These are phyloP conservation scores for Monoraphidium neglectum DNA, from an alignment of 139 green algal species.

Conservation along the genomic window DNA sequence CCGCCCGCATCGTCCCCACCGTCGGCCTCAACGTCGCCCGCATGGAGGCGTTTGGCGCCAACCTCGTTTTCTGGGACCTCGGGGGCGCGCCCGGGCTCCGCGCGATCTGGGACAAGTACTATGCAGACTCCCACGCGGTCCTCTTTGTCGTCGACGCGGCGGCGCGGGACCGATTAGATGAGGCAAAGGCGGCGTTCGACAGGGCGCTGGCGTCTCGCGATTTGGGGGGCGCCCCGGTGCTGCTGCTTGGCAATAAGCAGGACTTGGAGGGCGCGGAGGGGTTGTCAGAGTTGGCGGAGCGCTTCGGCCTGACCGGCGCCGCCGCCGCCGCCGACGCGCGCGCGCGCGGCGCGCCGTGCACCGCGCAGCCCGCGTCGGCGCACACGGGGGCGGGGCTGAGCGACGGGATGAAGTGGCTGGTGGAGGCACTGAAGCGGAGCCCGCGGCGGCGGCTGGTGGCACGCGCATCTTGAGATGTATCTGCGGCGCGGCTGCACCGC, in stretches of 20 bases:
- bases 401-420: constrained; percentile 86
- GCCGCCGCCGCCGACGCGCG: constrained; percentile 9
- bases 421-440: constrained; percentile 72
- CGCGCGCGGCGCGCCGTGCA: constrained; percentile 40
- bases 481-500: too few species aligned
- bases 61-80: constrained; percentile 94
- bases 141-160: constrained; percentile 89
- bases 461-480: too few species aligned
- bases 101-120: constrained; percentile 98
- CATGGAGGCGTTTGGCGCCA: constrained; percentile 59
- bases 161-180: constrained; percentile 44
- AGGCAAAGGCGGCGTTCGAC: constrained; percentile 69
- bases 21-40: constrained; percentile 93
- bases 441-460: constrained; percentile 19
- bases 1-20: constrained; percentile 90
- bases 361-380: constrained; percentile 69
- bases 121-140: constrained; percentile 88
- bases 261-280: constrained; percentile 52
- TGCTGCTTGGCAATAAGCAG: constrained; percentile 96
- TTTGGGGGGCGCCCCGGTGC: constrained; percentile 81
- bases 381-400: constrained; percentile 74
- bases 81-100: constrained; percentile 77
- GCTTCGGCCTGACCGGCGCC: constrained; percentile 51
- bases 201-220: constrained; percentile 68
- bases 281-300: constrained; percentile 55